Evolutionary conservation across 139 green algal species (phyloP).

Genomic region (Asterochloris sp.): DNA sequence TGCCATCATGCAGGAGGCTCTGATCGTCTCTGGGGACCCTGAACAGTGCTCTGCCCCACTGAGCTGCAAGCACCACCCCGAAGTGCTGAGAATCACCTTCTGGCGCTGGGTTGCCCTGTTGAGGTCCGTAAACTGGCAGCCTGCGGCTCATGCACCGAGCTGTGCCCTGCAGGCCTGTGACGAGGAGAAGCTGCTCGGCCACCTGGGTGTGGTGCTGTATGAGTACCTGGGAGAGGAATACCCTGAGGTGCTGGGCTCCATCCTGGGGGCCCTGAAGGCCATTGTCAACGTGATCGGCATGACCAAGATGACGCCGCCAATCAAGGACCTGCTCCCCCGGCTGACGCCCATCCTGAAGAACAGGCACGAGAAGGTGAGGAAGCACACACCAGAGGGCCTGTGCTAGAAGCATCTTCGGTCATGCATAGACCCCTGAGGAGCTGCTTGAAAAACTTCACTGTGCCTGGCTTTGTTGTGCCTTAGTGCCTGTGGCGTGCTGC

Average conservation of each 20-base stretch:
- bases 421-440: neutral
- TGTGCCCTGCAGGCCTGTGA: conserved; percentile 67
- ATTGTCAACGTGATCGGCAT: conserved; percentile 98
- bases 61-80: too few relatives aligned
- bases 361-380: conserved; percentile 68
- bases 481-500: too few relatives aligned
- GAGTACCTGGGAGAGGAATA: conserved; percentile 97
- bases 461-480: neutral
- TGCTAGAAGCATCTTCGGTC: neutral
- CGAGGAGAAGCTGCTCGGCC: conserved; percentile 95
- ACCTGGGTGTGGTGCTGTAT: conserved; percentile 96
- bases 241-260: conserved; percentile 94
- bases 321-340: conserved; percentile 98
- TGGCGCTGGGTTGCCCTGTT: neutral
- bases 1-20: too few relatives aligned
- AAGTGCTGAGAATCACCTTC: neutral
- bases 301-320: conserved; percentile 97
- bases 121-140: neutral
- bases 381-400: too few relatives aligned
- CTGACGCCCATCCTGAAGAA: conserved; percentile 99
- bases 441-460: neutral
- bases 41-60: too few relatives aligned
- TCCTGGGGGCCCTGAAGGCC: conserved; percentile 92
- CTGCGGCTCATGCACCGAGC: too few relatives aligned
- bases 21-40: too few relatives aligned